Evolutionary conservation across 2,329 filamentous ascomycete species (phyloP).

Genomic region (Alternaria gansuensis): DNA sequence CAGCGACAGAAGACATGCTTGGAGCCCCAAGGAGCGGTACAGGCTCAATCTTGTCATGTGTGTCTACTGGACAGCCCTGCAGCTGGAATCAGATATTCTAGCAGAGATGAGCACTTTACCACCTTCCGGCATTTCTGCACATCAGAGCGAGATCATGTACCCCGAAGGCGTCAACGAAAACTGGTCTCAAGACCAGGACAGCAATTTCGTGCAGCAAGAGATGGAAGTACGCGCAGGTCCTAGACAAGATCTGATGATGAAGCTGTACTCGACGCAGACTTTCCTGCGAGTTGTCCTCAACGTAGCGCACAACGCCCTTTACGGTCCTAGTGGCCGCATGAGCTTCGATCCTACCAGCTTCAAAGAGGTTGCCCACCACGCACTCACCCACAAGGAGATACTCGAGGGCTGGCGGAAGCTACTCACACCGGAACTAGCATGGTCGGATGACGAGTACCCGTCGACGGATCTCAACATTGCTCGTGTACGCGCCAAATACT

Average conservation of each 20-base stretch:
- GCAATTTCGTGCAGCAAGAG: constrained; percentile 15
- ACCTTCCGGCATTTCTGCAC: constrained; percentile 66
- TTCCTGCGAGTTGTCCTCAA: constrained; percentile 67
- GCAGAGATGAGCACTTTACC: constrained; percentile 77
- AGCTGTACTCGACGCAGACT: constrained; percentile 69
- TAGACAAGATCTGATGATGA: constrained; percentile 57
- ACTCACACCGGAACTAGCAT: constrained; percentile 64
- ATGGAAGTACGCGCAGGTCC: constrained; percentile 23
- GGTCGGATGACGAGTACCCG: constrained; percentile 74
- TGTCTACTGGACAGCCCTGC: constrained; percentile 92
- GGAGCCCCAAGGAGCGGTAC: constrained; percentile 41
- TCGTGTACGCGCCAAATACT: constrained; percentile 90
- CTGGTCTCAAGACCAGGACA: constrained; percentile 31
- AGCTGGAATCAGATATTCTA: constrained; percentile 91
- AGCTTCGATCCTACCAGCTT: constrained; percentile 48
- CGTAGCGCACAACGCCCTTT: constrained; percentile 64
- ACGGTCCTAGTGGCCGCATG: constrained; percentile 52
- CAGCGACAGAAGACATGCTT: constrained; percentile 24
- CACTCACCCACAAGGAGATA: constrained; percentile 52
- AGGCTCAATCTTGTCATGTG: constrained; percentile 60
- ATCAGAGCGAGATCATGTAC: constrained; percentile 70
- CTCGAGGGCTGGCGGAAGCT: constrained; percentile 64
- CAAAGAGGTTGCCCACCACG: constrained; percentile 42
- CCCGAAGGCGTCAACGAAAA: constrained; percentile 66
- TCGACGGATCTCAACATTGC: constrained; percentile 80